phyloP scores from a whole-genome alignment of 2,329 filamentous ascomycete species.

The Purpureocillium lavendulum region DNA sequence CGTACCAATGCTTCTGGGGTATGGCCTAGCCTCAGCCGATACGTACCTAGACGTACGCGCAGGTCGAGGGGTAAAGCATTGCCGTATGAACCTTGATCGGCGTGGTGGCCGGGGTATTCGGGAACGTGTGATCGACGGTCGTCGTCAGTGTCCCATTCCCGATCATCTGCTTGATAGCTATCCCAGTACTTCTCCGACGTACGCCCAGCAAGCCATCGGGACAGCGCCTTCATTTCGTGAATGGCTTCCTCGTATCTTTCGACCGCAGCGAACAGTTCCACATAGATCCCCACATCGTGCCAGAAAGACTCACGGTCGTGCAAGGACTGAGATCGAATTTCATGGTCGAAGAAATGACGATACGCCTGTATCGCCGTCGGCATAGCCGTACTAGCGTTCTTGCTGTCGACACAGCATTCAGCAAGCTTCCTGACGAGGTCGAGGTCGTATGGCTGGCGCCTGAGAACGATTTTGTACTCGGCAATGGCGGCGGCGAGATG shows the following conservation, averaged over 20 bases:
- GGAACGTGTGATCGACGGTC: slow-evolving; percentile 55
- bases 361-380: slow-evolving; percentile 40
- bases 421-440: slow-evolving; percentile 46
- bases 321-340: slow-evolving; percentile 21
- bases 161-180: slow-evolving; percentile 59
- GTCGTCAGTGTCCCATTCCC: slow-evolving; percentile 79
- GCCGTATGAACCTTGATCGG: slow-evolving; percentile 56
- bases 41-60: slow-evolving; percentile 74
- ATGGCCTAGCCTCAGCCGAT: slow-evolving; percentile 64
- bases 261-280: slow-evolving; percentile 66
- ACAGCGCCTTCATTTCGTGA: slow-evolving; percentile 58
- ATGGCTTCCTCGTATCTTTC: slow-evolving; percentile 59
- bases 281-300: slow-evolving; percentile 79
- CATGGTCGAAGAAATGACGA: slow-evolving; percentile 34
- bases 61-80: slow-evolving; percentile 70
- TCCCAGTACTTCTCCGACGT: slow-evolving; percentile 73
- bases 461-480: slow-evolving; percentile 49
- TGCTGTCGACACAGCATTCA: slow-evolving; percentile 46
- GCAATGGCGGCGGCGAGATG: slow-evolving; percentile 43
- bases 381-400: slow-evolving; percentile 30
- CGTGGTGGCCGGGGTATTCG: slow-evolving; percentile 48
- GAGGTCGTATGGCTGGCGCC: slow-evolving; percentile 43
- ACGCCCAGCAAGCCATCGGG: slow-evolving; percentile 77
- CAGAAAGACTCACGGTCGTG: slow-evolving; percentile 46
- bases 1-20: slow-evolving; percentile 67